A percentile compares a stretch with the other conserved stretches of the same genome.
These are phyloP conservation scores for Fusarium nematophilum DNA, from an alignment of 2,329 filamentous ascomycete species.

Conservation along the genomic window DNA sequence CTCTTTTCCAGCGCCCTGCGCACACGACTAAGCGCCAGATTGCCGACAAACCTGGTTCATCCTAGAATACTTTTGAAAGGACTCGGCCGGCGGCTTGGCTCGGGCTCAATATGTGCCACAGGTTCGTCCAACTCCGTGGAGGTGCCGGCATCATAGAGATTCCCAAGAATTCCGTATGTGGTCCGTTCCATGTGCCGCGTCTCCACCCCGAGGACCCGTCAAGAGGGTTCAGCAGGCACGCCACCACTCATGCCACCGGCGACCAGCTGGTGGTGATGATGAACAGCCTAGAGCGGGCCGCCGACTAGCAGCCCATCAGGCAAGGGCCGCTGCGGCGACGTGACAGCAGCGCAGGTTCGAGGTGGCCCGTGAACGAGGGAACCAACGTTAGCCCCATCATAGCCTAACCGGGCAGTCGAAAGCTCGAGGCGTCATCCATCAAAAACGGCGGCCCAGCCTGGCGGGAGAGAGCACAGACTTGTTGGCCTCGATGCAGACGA, in stretches of 20 bases:
- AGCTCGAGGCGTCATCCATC: conserved; percentile 15
- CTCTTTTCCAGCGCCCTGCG: conserved; percentile 13
- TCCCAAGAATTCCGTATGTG: not conserved
- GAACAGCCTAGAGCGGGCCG: conserved; percentile 35
- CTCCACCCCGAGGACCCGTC: conserved; percentile 37
- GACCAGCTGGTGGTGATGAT: conserved; percentile 30
- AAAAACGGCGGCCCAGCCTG: conserved; percentile 16
- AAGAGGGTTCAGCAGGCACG: conserved; percentile 21
- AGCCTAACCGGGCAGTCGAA: conserved; percentile 30
- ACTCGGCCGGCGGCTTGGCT: not conserved
- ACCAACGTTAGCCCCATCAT: conserved; percentile 15
- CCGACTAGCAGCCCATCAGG: conserved; percentile 36
- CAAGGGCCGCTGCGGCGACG: conserved; percentile 30
- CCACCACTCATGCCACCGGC: conserved; percentile 32
- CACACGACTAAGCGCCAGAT: conserved; percentile 28
- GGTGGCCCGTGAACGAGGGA: conserved; percentile 35
- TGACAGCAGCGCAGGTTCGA: conserved; percentile 25
- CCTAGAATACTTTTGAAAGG: not conserved
- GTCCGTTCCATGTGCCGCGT: conserved; percentile 9
- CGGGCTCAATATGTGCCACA: conserved; percentile 2
- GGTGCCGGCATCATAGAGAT: conserved; percentile 1
- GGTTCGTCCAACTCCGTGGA: conserved; percentile 5
- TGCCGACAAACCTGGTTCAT: conserved; percentile 20
- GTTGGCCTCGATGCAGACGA: conserved; percentile 4
- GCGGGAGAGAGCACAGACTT: conserved; percentile 22